Evolutionary conservation across 768 basidiomycete genomes (phyloP).

Genomic region (Lentinula lateritia): DNA sequence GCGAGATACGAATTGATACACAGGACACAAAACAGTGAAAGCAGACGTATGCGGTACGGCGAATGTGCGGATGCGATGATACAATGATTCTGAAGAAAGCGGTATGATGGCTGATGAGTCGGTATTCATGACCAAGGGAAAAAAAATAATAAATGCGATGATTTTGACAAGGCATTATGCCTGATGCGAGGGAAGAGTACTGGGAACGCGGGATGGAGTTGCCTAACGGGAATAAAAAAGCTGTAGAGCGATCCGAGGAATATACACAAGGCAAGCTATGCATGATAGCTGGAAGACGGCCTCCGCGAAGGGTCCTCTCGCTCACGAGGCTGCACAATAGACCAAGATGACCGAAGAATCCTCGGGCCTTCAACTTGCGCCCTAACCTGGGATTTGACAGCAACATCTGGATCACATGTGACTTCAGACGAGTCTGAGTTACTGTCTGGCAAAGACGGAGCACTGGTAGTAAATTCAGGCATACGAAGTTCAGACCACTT

Average conservation of each 20-base stretch:
- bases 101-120: not conserved
- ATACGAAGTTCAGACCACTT: constrained; percentile 36
- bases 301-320: not conserved
- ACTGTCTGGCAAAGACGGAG: not conserved
- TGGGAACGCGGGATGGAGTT: not conserved
- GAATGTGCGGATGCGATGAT: not conserved
- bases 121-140: not conserved
- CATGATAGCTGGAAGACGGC: not conserved
- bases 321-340: not conserved
- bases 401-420: not conserved
- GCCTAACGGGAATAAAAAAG: not conserved
- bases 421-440: not conserved
- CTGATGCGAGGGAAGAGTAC: not conserved
- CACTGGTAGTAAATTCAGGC: constrained; percentile 21
- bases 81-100: not conserved
- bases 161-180: not conserved
- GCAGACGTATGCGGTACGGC: not conserved
- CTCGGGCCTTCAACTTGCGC: not conserved
- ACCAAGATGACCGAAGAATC: not conserved
- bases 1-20: not conserved
- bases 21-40: not conserved
- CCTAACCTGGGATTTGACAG: not conserved
- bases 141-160: not conserved
- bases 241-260: not conserved
- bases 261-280: not conserved